Base-by-base conservation (phyloP, 768 basidiomycete species). In the Rhodosporidiobolus sp. region DNA sequence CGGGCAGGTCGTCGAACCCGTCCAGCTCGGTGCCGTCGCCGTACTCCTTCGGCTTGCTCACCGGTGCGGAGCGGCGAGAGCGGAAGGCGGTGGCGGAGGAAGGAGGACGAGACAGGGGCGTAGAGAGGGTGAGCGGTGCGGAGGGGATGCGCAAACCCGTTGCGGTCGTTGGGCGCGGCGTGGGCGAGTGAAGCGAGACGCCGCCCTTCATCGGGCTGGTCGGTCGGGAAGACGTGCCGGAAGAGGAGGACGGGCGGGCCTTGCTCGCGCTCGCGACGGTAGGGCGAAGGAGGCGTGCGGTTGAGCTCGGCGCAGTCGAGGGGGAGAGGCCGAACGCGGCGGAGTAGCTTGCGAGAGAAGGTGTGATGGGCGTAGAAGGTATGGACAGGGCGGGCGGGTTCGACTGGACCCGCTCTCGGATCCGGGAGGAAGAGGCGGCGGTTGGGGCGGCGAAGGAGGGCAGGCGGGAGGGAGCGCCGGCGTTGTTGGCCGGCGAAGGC, bases 21-120 rank as follows among this genome's bases (percentile, higher is more conserved):
- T 84, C 83, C 57, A 84, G 71, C 72, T 84, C 83, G 12, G 81
- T 81, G 4, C 83, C 83, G 71, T 83, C 82, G 1, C 82, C 82
- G 69, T 80, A 83, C 8, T 66, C 32, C 17, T 52, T 62, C 70
- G 74, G 67, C 26, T n/a, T 30, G 60, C 62, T 54, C 50, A 66
- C 4, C 22, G 34, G 1, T 1, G 24, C 32, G 32, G 9, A 14
- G 22, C 20, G 48, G 20, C 53, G 38, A 14, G 38, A 43, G 38
- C 38, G 38, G 38, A 43, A 43, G 38, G 38, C 38, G 38, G 38
- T 43, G 8, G 38, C 38, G 38, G 8, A 7, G 8, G 38, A 43
- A 43, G 38, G 38, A 43, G 38, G 38, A 24, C 28, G 5, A 26
- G 20, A 11, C 12, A 49, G 26, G n/a, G 69, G 69, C 17, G 49